Base-by-base conservation (phyloP, 805 yeast species). In the Blastobotrys americana region DNA sequence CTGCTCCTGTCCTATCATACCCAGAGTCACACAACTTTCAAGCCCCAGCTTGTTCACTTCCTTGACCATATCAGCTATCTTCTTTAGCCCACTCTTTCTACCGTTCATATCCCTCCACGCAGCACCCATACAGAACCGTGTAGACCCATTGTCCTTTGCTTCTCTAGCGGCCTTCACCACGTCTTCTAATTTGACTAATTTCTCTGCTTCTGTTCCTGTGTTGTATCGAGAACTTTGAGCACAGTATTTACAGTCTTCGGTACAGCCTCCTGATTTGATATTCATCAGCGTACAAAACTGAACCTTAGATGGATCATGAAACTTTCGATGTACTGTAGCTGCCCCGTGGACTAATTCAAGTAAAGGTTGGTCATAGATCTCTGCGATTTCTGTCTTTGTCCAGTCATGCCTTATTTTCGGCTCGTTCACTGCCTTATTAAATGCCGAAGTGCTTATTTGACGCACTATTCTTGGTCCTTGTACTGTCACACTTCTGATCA, bases 21-120 rank as follows among this genome's bases (percentile, higher is more conserved):
- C 93, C 21, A 84, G 64, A 1, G 93, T 84, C 13, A 84, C 90
- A 65, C 93, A 84, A 10, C 82, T 76, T 59, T 84, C 93, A 77
- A 84, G 67, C 0, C 80, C 78, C 60, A 84, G 60, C 19, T 74
- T 79, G 54, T 81, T 78, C 41, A 84, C 80, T 45, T 67, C 72
- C 22, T 66, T 59, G 27, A 84, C 79, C 89, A 84, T 83, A 41
- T 76, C 74, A 20, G 76, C 66, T 45, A 84, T 81, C 49, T 68
- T 74, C 47, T 71, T 74, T 49, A 84, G 58, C 1, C 82, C 86
- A 15, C 78, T 72, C 60, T 81, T 83, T 40, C 93, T 68, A 15
- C 93, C 90, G 40, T 68, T 67, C 93, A 84, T 84, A 49, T 82
- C 90, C 59, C 93, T 72, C 93, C 90, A 84, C 2, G 93, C 93